Evolutionary conservation across 192 early-diverging fungal genomes (phyloP).

Genomic region (Gaertneriomyces sp.): DNA sequence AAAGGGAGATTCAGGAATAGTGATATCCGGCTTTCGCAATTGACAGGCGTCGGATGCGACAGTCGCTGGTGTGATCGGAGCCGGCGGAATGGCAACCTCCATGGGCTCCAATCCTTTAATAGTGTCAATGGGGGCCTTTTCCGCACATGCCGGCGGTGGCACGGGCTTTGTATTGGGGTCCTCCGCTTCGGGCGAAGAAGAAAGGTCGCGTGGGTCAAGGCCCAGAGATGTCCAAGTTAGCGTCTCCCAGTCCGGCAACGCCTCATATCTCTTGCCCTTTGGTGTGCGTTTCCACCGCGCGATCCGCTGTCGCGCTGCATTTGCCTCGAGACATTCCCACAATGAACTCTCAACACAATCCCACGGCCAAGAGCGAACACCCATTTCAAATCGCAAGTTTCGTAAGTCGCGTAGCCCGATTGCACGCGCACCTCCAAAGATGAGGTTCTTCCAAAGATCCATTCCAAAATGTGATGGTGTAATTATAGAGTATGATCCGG

Average conservation of each 20-base stretch:
- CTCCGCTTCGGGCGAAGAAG: background rate
- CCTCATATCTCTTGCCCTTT: constrained; percentile 68
- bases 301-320: constrained; percentile 38
- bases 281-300: constrained; percentile 65
- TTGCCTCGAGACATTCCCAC: constrained; percentile 50
- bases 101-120: background rate
- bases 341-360: constrained; percentile 76
- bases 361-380: constrained; percentile 73
- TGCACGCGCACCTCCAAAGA: constrained; percentile 82
- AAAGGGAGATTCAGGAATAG: background rate
- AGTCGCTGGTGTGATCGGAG: background rate
- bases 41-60: background rate
- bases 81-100: background rate
- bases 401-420: constrained; percentile 68
- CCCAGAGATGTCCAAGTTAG: constrained; percentile 44
- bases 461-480: constrained; percentile 77
- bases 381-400: constrained; percentile 72
- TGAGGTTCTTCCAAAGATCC: constrained; percentile 81
- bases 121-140: background rate
- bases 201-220: background rate
- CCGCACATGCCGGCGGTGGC: background rate
- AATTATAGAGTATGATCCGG: constrained; percentile 80
- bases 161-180: background rate
- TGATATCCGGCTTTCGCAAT: background rate
- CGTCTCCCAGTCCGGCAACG: constrained; percentile 67